Evolutionary conservation across 2,329 filamentous ascomycete species (phyloP), one percentile per base, ranked within the genome.

Genomic region (Erysiphe pulchra): DNA sequence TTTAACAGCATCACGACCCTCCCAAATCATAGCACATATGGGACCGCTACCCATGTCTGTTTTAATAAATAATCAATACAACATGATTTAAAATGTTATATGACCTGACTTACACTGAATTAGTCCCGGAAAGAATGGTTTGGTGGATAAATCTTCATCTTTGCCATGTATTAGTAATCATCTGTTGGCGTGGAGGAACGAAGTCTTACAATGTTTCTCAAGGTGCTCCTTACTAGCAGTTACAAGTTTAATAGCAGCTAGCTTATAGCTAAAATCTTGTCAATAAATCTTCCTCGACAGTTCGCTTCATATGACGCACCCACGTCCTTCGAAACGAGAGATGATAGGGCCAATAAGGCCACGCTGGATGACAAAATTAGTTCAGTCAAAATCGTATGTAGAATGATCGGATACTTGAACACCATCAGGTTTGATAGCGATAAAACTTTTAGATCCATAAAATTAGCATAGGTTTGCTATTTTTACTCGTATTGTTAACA

Each of bases 371-470:
- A 24, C 32, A 41, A 40, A 24, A 24, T 24, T 24, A 24, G 20
- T 24, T 24, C 20, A 24, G 20, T 24, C 20, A 24, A 6, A 24
- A 2, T 34, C 12, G 20, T 14, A n/a, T 12, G 33, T 16, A 10
- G n/a, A 24, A n/a, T 37, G 18, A 40, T 47, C 46, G 49, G 68
- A 57, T 78, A 92, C 85, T 79, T 94, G 90, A 70, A 95, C 90
- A 66, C 90, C 90, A 70, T 95, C 90, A 59, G 87, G 90, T 85
- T 98, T 98, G 77, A 98, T 84, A 64, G 90, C 90, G 75, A 95
- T 95, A 82, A 95, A 95, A 72, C 87, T 95, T 61, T 56, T 42
- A 48, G 50, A 13, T 17, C 56, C 51, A 53, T 54, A 50, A 48
- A 45, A 47, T 41, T 24, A 32, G 33, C 18, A 4, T 12, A n/a